A percentile compares a stretch with the other conserved stretches of the same genome.
Conservation (phyloP, 768 basidiomycete species). For the Boletales sp. region DNA sequence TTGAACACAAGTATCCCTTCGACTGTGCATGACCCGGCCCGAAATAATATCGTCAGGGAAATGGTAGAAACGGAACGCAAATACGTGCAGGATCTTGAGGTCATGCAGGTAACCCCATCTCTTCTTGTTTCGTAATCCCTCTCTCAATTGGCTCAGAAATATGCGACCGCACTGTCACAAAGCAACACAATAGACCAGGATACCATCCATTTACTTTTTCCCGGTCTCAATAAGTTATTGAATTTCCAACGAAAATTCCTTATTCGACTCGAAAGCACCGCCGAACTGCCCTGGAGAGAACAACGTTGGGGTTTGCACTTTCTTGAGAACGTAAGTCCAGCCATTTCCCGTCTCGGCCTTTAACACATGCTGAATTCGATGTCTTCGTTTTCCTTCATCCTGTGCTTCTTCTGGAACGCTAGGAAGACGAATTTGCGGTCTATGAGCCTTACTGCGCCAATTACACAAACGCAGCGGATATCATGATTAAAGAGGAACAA, state of each 20-base stretch:
- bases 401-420: constrained; percentile 37
- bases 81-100: constrained; percentile 94
- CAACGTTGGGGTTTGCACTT: constrained; percentile 89
- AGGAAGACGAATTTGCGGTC: constrained; percentile 94
- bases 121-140: constrained; percentile 3
- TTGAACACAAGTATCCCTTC: constrained; percentile 39
- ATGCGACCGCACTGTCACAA: constrained; percentile 78
- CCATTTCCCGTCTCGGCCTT: constrained; percentile 11
- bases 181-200: constrained; percentile 88
- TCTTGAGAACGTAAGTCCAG: constrained; percentile 65
- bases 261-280: constrained; percentile 83
- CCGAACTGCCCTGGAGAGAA: constrained; percentile 76
- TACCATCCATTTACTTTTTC: constrained; percentile 93
- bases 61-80: constrained; percentile 94
- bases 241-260: constrained; percentile 96
- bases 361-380: constrained; percentile 34
- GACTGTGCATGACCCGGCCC: constrained; percentile 60
- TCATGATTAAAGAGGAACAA: constrained; percentile 83
- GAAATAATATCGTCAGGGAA: constrained; percentile 80
- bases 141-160: constrained; percentile 57
- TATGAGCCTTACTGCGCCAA: constrained; percentile 99
- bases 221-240: constrained; percentile 88
- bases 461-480: constrained; percentile 81
- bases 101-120: constrained; percentile 74
- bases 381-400: constrained; percentile 40